Base-by-base conservation (phyloP, 192 early-diverging fungal genomes). In the Coemansia sp. region DNA sequence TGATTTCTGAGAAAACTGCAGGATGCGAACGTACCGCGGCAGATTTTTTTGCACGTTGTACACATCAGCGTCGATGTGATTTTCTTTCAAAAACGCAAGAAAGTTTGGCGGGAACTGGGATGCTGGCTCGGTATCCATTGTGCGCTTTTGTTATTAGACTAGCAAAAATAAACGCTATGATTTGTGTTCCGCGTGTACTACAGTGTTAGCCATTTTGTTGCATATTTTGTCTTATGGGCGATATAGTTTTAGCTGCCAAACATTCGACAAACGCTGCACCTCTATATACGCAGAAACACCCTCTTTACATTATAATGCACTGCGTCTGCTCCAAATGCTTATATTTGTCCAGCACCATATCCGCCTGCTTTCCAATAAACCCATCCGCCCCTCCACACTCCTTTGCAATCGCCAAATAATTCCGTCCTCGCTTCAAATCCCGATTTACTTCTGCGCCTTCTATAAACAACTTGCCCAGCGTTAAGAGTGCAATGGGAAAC, bases 11-110 rank as follows among this genome's bases (percentile, higher is more conserved):
- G 31, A 9, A 59, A 65, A 46, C 14, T 42, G 68, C n/a, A 72
- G 10, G 37, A 91, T 72, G 5, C 93, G 87, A 38, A 94, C 83
- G 78, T 90, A 95, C 28, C 93, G 85, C 4, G 91, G 91, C 2
- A 93, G 70, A n/a, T 50, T 21, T 28, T 78, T 60, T 14, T 70
- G 65, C 34, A 84, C 72, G 3, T 77, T 75, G 64, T 94, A 94
- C 5, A 93, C 82, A 2, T 31, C 48, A 0, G 84, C 81, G 64
- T 87, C 75, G 53, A 95, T 89, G 55, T 85, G 84, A 68, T 91
- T 95, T 14, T 81, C 81, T 12, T 78, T 22, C 2, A 95, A 67
- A 59, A 94, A 95, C 23, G 68, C 65, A 4, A 85, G 76, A 72
- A 92, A 95, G 17, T 5, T 31, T 11, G 60, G 49, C 36, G 55